Percentiles rank a stretch among this genome's conserved stretches.
Evolutionary conservation across 2,329 filamentous ascomycete genomes (phyloP).

Genomic region (Fusarium proliferatum): DNA sequence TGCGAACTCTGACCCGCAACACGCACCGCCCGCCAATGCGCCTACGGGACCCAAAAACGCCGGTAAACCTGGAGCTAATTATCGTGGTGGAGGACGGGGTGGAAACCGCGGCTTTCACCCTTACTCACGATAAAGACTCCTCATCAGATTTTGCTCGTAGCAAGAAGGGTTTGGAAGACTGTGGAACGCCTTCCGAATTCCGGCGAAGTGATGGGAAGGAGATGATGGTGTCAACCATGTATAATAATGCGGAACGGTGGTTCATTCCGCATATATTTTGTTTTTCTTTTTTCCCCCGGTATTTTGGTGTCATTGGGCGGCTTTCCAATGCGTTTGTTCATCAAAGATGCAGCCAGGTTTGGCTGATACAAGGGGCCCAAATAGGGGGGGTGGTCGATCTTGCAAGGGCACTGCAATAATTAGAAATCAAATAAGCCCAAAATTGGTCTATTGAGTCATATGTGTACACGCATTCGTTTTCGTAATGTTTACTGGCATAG

Average conservation of each 20-base stretch:
- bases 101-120: conserved; percentile 82
- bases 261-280: conserved; percentile 5
- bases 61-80: conserved; percentile 90
- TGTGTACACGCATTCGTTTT: background rate
- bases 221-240: conserved; percentile 3
- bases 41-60: conserved; percentile 97
- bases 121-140: conserved; percentile 61
- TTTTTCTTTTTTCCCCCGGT: conserved; percentile 1
- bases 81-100: conserved; percentile 87
- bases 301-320: conserved; percentile 15
- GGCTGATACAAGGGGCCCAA: conserved; percentile 9
- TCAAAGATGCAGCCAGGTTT: conserved; percentile 15
- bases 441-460: background rate
- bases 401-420: conserved; percentile 27
- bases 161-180: background rate
- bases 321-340: conserved; percentile 15
- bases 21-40: conserved; percentile 67
- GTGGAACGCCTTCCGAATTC: background rate
- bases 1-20: conserved; percentile 56
- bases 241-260: conserved; percentile 12
- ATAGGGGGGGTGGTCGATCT: conserved; percentile 2
- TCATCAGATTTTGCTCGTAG: conserved; percentile 2
- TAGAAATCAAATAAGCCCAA: conserved; percentile 9
- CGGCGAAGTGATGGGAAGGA: conserved; percentile 13
- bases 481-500: background rate